Evolutionary conservation across 1,284 basidiomycete genomes (phyloP), one percentile per base, ranked within the genome.

Genomic region (Inonotus obliquus): DNA sequence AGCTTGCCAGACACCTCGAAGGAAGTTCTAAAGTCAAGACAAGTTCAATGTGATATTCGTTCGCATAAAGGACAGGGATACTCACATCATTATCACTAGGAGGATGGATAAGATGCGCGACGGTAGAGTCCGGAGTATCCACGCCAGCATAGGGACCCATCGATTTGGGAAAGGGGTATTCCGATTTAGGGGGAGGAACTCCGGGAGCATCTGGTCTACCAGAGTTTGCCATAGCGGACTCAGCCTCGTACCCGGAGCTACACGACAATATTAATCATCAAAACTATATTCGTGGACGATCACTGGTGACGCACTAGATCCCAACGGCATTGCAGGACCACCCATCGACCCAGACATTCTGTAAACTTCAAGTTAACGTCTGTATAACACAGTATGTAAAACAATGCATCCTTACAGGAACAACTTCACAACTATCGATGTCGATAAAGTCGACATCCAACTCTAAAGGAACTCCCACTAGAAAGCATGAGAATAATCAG

Each of bases 381-480:
- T 32, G n/a, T n/a, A n/a, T 11, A 13, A 23, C 19, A 19, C 17
- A 51, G 14, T 21, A 37, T 39, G 45, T 11, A 59, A 32, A 1
- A 11, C 14, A 45, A 7, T 13, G 6, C 17, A 38, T 29, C n/a
- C 32, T 38, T 53, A 11, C 59, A 10, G 59, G 19, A 23, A 61
- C 59, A 19, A 44, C 19, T 17, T 48, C 53, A 25, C 59, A 61
- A 13, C 41, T 61, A 25, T 35, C 52, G 41, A 61, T 49, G 29
- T 61, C 59, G 37, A 61, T 32, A 44, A 61, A 61, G 39, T 61
- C 59, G 11, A 61, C 45, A 38, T 61, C 54, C 2, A 61, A 13
- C 37, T 61, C 59, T 5, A 61, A n/a, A 21, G 59, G 59, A 48
- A 61, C 32, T 17, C 59, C 59, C 23, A 29, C 59, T 61, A 25